Evolutionary conservation across 257 asterid genomes (phyloP).

Genomic region (Nyctanthes arbortristis): DNA sequence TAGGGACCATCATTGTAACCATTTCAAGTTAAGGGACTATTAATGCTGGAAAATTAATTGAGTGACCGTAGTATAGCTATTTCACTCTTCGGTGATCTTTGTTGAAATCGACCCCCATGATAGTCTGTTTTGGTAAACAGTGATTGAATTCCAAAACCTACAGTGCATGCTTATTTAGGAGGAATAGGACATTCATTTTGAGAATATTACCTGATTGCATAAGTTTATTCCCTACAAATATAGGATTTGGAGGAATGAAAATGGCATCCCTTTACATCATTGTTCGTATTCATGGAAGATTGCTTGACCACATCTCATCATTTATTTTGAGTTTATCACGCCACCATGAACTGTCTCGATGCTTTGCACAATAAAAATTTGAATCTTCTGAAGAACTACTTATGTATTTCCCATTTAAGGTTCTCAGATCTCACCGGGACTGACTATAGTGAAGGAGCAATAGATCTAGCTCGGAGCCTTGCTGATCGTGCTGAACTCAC

Average conservation of each 20-base stretch:
- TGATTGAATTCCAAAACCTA: neutral
- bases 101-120: no score
- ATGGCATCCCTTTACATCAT: neutral
- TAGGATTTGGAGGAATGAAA: neutral
- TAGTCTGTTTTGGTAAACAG: neutral
- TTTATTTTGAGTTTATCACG: neutral
- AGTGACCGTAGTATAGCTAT: no score
- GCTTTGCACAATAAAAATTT: neutral
- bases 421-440: slow-evolving; percentile 97
- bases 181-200: neutral
- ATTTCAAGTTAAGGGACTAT: no score
- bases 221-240: neutral
- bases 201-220: neutral
- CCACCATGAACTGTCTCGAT: slow-evolving; percentile 12
- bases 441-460: slow-evolving; percentile 95
- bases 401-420: slow-evolving; percentile 42
- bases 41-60: no score
- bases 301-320: neutral
- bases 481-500: slow-evolving; percentile 87
- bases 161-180: neutral
- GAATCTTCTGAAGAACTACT: slow-evolving; percentile 26
- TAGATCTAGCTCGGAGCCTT: slow-evolving; percentile 81
- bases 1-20: no score
- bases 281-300: neutral
- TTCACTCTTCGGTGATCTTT: no score